Evolutionary conservation across 768 basidiomycete species (phyloP), one percentile per base, ranked within the genome.

Genomic region (Leccinum subgranulosum): DNA sequence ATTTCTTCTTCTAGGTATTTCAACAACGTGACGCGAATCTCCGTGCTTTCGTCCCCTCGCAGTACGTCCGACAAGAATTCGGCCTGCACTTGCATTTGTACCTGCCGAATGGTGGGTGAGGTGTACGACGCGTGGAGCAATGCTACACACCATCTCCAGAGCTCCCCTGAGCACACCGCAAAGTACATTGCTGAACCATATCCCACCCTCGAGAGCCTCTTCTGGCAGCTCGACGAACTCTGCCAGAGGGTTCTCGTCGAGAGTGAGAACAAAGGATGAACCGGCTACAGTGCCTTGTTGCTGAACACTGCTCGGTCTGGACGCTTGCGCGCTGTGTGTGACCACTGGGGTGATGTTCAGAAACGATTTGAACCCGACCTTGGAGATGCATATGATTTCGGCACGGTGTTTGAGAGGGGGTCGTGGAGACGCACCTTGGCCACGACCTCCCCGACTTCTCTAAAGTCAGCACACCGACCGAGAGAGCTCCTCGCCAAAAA

Each of bases 311-410:
- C 66, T 75, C 4, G 83, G 78, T 62, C 80, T 75, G 41, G 85
- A 79, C 6, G 83, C 73, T 11, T 84, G 74, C 9, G 83, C 76
- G 10, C 79, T 74, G 66, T 96, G 94, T 27, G 86, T 82, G 51
- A 98, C 81, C 19, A 77, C 79, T 1, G 97, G 97, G 0, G 88
- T 86, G 65, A 98, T 87, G 70, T 98, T 98, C 53, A 99, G 78
- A 74, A 98, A 98, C 4, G 94, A 87, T 73, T 98, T 98, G 81
- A 99, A 99, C 23, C 94, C 97, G 61, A 98, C 92, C 95, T 98
- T 36, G 43, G 34, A 33, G 27, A 36, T n/a, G 3, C 41, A 15
- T 41, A 45, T 21, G 14, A 29, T 49, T 10, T 55, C 31, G 51
- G 51, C n/a, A n/a, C 43, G 34, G 17, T 33, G 2, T 8, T 41